Evolutionary conservation across 371 early-diverging fungal species (phyloP), one percentile per base, ranked within the genome.

Genomic region (Mortierella sp.): DNA sequence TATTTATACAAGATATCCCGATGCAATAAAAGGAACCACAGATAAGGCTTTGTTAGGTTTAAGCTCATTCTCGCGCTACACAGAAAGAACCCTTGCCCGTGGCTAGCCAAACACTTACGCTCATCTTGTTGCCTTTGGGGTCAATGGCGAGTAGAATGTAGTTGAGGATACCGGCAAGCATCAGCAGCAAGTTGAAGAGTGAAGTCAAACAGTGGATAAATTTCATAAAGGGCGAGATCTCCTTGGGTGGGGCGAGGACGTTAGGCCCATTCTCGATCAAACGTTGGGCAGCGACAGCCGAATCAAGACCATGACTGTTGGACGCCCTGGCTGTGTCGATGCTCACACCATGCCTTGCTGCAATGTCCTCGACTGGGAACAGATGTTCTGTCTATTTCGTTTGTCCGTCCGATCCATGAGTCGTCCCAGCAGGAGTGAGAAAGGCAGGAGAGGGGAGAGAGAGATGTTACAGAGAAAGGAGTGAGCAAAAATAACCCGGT

Each of bases 181-280:
- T 87, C 72, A 97, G 85, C 80, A 97, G 82, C 57, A 96, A 55
- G 80, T 97, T 97, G 87, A 97, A 97, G 11, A 96, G 84, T 23
- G 88, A 87, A 2, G 80, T 47, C 55, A 98, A 82, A 73, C 88
- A 90, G 60, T 93, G 87, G 26, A 96, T 55, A 80, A 90, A 98
- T 62, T 87, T 86, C 48, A 94, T 64, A 50, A 95, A 69, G 4
- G 91, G 85, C 50, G 89, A 91, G 72, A 86, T 86, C 77, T 88
- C 90, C 75, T 94, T 94, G 26, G 98, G 97, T 19, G 98, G 98
- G 0, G 94, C 87, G 64, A 98, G 85, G 21, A 87, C 63, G 79
- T 98, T 98, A 50, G 90, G 96, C 0, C 98, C 98, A 61, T 94
- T 81, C 62, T 85, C 82, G 4, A 57, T 60, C 45, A 95, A 81